Evolutionary conservation across 306 rosid species (phyloP).

Genomic region (Chamaecrista fasciculata): DNA sequence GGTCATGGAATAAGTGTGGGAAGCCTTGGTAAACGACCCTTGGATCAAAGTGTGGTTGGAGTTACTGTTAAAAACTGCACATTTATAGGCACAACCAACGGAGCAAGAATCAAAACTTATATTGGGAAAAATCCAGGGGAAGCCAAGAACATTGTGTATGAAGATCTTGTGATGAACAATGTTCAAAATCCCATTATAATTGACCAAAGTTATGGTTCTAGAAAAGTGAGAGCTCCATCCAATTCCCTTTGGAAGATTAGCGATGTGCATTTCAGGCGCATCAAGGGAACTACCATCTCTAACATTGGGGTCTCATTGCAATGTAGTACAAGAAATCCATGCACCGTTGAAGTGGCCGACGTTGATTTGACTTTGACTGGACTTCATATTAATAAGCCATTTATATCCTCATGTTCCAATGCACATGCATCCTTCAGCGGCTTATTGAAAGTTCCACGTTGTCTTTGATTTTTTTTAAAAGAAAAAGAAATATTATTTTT

Average conservation of each 20-base stretch:
- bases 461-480: conserved; percentile 18
- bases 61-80: conserved; percentile 53
- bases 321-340: conserved; percentile 54
- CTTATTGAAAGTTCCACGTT: conserved; percentile 43
- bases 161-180: conserved; percentile 41
- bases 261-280: conserved; percentile 55
- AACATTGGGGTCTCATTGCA: conserved; percentile 45
- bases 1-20: conserved; percentile 74
- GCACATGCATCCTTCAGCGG: conserved; percentile 47
- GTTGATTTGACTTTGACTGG: conserved; percentile 43
- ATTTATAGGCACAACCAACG: conserved; percentile 50
- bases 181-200: conserved; percentile 60
- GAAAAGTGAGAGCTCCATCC: conserved; percentile 23
- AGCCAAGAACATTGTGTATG: conserved; percentile 45
- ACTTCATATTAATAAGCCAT: background rate
- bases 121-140: conserved; percentile 21
- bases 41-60: conserved; percentile 38
- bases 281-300: conserved; percentile 48
- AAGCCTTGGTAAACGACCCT: conserved; percentile 61
- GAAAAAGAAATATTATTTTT: no score
- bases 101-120: conserved; percentile 77
- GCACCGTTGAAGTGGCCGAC: conserved; percentile 45
- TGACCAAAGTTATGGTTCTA: conserved; percentile 59
- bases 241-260: conserved; percentile 53
- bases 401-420: conserved; percentile 42